Percentiles rank a stretch among this genome's conserved stretches.
phyloP scores from a whole-genome alignment of 2,329 filamentous ascomycete genomes.

The Pseudogymnoascus sp. region DNA sequence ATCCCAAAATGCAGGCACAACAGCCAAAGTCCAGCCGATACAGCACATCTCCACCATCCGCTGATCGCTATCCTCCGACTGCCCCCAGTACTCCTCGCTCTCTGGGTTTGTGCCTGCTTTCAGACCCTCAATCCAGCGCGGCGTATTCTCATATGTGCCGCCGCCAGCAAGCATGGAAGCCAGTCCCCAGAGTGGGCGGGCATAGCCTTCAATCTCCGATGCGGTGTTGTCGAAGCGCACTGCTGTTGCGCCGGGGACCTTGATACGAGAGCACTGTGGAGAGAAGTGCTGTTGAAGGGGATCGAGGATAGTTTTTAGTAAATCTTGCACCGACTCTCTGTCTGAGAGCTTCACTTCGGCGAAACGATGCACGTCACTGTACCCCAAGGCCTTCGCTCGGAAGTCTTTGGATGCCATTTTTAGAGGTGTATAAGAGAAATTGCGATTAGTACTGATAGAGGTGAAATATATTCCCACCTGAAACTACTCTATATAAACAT shows the following conservation, averaged over 20 bases:
- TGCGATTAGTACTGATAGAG: neutral
- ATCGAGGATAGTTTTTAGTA: conserved; percentile 56
- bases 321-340: conserved; percentile 49
- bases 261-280: conserved; percentile 53
- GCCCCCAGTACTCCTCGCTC: conserved; percentile 67
- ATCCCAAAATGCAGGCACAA: conserved; percentile 44
- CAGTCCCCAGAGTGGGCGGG: conserved; percentile 67
- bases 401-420: neutral
- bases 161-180: conserved; percentile 62
- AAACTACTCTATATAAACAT: conserved; percentile 3
- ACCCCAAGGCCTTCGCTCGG: conserved; percentile 36
- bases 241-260: conserved; percentile 59
- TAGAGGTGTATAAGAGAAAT: neutral
- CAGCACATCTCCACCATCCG: conserved; percentile 82
- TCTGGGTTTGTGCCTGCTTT: conserved; percentile 63
- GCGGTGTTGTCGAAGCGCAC: conserved; percentile 71
- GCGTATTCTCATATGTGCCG: conserved; percentile 52
- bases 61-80: conserved; percentile 67
- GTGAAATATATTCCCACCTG: neutral
- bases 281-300: conserved; percentile 67
- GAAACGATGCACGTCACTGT: conserved; percentile 47
- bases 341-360: conserved; percentile 41
- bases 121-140: conserved; percentile 62
- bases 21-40: conserved; percentile 64
- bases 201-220: conserved; percentile 68